These are phyloP conservation scores for Globisporangium splendens DNA, from an alignment of 352 stramenopile genomes.

Conservation along the genomic window DNA sequence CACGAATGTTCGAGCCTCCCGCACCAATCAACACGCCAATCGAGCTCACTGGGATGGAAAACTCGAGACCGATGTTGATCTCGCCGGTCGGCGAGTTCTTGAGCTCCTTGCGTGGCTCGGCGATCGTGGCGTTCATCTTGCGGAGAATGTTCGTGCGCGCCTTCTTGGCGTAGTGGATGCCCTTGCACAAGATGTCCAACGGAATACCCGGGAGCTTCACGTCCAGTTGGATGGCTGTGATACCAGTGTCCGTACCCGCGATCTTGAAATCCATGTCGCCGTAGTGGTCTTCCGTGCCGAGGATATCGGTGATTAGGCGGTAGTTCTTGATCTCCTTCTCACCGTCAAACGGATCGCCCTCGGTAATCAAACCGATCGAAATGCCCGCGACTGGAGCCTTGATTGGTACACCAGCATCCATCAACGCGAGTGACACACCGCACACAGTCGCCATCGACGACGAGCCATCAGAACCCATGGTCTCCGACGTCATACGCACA, in stretches of 20 bases:
- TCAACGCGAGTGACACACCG: constrained; percentile 94
- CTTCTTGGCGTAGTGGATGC: constrained; percentile 80
- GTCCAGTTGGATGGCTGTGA: constrained; percentile 96
- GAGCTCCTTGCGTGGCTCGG: constrained; percentile 47
- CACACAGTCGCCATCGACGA: constrained; percentile 97
- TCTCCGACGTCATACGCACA: constrained; percentile 95
- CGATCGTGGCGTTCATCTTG: constrained; percentile 80
- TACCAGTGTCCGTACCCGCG: constrained; percentile 82
- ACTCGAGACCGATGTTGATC: constrained; percentile 56
- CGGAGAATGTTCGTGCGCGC: constrained; percentile 77
- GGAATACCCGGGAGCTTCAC: constrained; percentile 92
- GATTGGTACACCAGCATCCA: constrained; percentile 96
- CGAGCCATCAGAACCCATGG: constrained; percentile 93
- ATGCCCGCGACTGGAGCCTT: constrained; percentile 93
- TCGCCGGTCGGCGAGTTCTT: constrained; percentile 40
- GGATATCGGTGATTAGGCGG: constrained; percentile 95
- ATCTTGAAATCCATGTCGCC: constrained; percentile 99
- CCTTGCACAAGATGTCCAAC: constrained; percentile 80
- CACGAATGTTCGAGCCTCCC: constrained; percentile 69
- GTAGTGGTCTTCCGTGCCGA: constrained; percentile 96
- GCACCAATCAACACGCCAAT: constrained; percentile 75
- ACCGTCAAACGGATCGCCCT: constrained; percentile 62
- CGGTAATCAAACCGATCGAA: constrained; percentile 90
- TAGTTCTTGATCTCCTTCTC: constrained; percentile 73
- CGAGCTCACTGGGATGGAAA: constrained; percentile 41